phyloP scores from a whole-genome alignment of 495 filamentous ascomycete genomes.

The Daldinia caldariorum region DNA sequence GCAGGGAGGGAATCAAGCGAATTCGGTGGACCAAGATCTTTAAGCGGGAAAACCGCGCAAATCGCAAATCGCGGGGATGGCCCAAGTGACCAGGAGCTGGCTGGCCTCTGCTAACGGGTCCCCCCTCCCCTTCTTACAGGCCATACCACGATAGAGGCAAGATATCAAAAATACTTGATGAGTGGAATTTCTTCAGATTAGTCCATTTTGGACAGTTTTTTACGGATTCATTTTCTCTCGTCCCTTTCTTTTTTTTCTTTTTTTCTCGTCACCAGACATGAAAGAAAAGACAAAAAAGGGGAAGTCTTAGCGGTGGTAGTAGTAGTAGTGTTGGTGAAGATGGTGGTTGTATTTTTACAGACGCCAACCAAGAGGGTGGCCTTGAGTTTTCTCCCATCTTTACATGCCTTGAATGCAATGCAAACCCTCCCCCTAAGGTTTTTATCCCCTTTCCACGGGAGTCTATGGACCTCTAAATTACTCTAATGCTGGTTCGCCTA shows the following conservation, averaged over 20 bases:
- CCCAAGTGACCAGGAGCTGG: constrained; percentile 18
- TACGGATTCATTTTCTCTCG: background rate
- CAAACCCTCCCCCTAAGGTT: constrained; percentile 33
- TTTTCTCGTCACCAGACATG: background rate
- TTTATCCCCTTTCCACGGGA: constrained; percentile 28
- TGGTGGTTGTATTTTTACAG: constrained; percentile 43
- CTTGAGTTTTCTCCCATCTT: constrained; percentile 38
- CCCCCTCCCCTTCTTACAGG: background rate
- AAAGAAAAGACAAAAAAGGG: constrained; percentile 3
- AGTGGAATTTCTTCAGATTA: constrained; percentile 21
- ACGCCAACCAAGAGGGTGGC: constrained; percentile 20
- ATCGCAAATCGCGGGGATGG: constrained; percentile 21
- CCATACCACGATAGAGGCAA: constrained; percentile 1
- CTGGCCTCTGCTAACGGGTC: background rate
- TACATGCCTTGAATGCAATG: constrained; percentile 42
- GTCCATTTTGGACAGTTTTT: constrained; percentile 3
- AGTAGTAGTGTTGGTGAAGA: constrained; percentile 27
- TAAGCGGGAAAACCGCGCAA: constrained; percentile 42
- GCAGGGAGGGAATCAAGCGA: background rate
- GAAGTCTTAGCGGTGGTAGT: background rate
- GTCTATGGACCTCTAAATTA: constrained; percentile 49
- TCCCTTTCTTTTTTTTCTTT: background rate
- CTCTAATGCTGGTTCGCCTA: constrained; percentile 48
- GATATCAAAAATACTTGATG: constrained; percentile 3
- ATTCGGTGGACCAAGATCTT: constrained; percentile 1